phyloP scores from a whole-genome alignment of 2,329 filamentous ascomycete species.

The Arthroderma sp. region DNA sequence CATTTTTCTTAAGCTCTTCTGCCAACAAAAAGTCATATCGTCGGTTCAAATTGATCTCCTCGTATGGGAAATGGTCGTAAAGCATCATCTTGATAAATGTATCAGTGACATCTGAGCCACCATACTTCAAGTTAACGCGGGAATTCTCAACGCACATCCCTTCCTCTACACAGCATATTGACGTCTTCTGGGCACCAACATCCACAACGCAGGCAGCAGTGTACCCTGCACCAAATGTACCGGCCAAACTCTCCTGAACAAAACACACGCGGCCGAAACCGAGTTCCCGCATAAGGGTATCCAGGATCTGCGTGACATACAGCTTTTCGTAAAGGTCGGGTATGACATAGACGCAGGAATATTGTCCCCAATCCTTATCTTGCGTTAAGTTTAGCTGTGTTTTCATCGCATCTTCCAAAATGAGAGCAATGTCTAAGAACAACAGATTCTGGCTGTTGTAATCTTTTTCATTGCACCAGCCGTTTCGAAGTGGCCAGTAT shows the following conservation, averaged over 20 bases:
- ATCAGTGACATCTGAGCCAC: constrained; percentile 84
- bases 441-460: constrained; percentile 70
- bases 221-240: constrained; percentile 88
- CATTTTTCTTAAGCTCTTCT: constrained; percentile 88
- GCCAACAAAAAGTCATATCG: constrained; percentile 88
- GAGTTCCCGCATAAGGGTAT: constrained; percentile 78
- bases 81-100: constrained; percentile 98
- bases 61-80: constrained; percentile 88
- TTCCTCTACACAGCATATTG: constrained; percentile 92
- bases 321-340: constrained; percentile 93
- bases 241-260: constrained; percentile 90
- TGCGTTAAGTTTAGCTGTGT: constrained; percentile 68
- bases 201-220: constrained; percentile 92
- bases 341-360: constrained; percentile 93
- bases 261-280: constrained; percentile 83
- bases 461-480: constrained; percentile 81
- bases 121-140: constrained; percentile 86
- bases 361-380: constrained; percentile 73
- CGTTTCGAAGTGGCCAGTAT: constrained; percentile 80
- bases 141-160: constrained; percentile 92
- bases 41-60: constrained; percentile 80
- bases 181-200: constrained; percentile 93
- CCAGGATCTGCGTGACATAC: constrained; percentile 73
- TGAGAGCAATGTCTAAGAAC: constrained; percentile 73
- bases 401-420: constrained; percentile 75